Evolutionary conservation across 1,284 basidiomycete genomes (phyloP), one percentile per base, ranked within the genome.

Genomic region (Melampsora abietis-canadensis): DNA sequence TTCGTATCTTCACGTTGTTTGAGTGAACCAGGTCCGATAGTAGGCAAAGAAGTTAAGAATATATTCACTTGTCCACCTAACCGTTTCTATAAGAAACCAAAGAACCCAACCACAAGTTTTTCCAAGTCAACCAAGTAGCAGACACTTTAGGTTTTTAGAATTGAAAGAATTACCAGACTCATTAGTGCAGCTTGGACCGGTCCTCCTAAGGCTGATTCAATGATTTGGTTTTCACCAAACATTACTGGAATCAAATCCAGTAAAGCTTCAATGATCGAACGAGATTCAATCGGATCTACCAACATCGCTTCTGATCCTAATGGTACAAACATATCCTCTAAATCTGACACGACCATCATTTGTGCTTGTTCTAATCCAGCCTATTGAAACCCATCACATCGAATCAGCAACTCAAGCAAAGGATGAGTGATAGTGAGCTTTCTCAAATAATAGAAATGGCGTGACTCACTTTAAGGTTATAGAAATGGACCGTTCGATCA

Each of bases 271-370:
- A 92, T 85, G 21, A 85, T 82, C 66, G 84, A 80, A 77, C 89
- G 85, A 59, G 88, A 89, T 75, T 89, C 86, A 76, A 82, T 80
- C 0, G 92, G 90, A 78, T 93, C 87, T 7, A 90, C 93, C 76
- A 98, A 90, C 61, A 96, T 85, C 0, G 90, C 90, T 14, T 86
- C 84, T 66, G 62, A 66, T 46, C 85, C 85, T 46, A 94, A 83
- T 0, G 96, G 96, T 2, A 92, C 83, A 82, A 95, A 98, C 34
- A 94, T 89, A 78, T 98, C 96, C 30, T 94, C 85, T 46, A 98
- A 84, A 80, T 98, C 96, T 0, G 91, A 85, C 6, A 98, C 87
- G 57, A 98, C 87, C 54, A 95, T 85, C 86, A 96, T 91, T 67
- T 88, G 86, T 0, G 89, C 87, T 76, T 85, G 83, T 76, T 88